Conservation (phyloP, 768 basidiomycete genomes). For the Suillus plorans region DNA sequence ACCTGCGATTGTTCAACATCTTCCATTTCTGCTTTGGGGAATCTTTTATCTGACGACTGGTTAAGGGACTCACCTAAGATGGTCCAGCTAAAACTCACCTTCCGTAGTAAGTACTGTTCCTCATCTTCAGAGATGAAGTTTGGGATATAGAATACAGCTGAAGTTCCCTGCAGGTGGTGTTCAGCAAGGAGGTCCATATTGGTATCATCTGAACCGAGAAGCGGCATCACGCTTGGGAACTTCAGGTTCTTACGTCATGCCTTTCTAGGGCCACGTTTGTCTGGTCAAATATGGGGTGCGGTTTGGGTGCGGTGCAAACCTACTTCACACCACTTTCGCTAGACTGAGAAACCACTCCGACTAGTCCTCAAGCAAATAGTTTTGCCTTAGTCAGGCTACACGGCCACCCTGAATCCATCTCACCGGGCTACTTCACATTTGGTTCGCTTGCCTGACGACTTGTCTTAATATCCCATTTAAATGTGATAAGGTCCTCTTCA, state of each 20-base stretch:
- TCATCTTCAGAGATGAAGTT: constrained; percentile 76
- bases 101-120: constrained; percentile 74
- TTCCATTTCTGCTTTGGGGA: constrained; percentile 85
- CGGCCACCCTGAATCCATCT: not conserved
- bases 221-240: not conserved
- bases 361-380: not conserved
- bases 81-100: constrained; percentile 44
- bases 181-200: not conserved
- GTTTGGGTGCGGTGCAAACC: not conserved
- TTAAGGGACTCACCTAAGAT: constrained; percentile 5
- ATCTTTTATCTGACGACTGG: constrained; percentile 60
- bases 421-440: not conserved
- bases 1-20: constrained; percentile 68
- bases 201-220: not conserved
- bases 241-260: not conserved
- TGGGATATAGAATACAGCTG: constrained; percentile 67
- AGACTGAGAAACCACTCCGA: not conserved
- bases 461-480: not conserved
- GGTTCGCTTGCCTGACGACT: not conserved
- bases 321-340: not conserved
- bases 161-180: constrained; percentile 35
- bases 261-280: not conserved
- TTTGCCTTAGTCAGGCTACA: not conserved
- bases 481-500: not conserved
- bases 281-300: not conserved